Percentiles rank a stretch among this genome's conserved stretches.
phyloP scores from a whole-genome alignment of 352 stramenopile genomes.

The Globisporangium nodosum region DNA sequence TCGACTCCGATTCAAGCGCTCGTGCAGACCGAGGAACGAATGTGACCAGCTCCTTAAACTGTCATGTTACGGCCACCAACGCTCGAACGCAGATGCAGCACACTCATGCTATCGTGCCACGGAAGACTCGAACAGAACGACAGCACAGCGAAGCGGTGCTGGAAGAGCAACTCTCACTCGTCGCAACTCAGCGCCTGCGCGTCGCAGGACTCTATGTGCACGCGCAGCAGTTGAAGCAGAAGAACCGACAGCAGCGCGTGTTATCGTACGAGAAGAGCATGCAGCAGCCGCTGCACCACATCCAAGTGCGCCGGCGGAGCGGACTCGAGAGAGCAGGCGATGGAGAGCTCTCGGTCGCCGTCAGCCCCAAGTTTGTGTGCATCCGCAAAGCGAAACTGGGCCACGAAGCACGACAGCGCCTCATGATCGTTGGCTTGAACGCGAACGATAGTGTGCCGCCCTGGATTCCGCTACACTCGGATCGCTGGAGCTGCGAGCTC shows the following conservation, averaged over 20 bases:
- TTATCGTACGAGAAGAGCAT: constrained; percentile 3
- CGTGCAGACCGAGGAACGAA: not conserved
- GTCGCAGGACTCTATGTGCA: constrained; percentile 7
- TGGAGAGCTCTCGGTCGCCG: too few species aligned
- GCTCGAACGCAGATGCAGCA: too few species aligned
- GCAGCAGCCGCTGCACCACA: constrained; percentile 10
- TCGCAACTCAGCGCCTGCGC: constrained; percentile 8
- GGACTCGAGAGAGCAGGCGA: not conserved
- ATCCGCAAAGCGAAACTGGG: constrained; percentile 8
- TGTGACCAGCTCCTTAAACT: not conserved
- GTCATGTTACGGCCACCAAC: too few species aligned
- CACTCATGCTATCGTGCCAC: too few species aligned
- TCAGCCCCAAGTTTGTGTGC: constrained; percentile 2
- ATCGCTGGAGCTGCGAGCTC: constrained; percentile 15
- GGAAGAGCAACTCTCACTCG: constrained; percentile 6
- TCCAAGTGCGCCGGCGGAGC: constrained; percentile 3
- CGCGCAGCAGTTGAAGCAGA: not conserved
- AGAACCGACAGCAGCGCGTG: constrained; percentile 2
- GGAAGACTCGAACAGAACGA: not conserved
- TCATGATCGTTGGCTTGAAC: constrained; percentile 8
- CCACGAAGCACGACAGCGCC: not conserved
- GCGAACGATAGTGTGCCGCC: constrained; percentile 14
- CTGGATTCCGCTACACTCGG: not conserved
- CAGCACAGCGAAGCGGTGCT: not conserved
- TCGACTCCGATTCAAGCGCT: constrained; percentile 1